phyloP scores from a whole-genome alignment of 176 grass and related monocot species.

The Juncus inflexus region DNA sequence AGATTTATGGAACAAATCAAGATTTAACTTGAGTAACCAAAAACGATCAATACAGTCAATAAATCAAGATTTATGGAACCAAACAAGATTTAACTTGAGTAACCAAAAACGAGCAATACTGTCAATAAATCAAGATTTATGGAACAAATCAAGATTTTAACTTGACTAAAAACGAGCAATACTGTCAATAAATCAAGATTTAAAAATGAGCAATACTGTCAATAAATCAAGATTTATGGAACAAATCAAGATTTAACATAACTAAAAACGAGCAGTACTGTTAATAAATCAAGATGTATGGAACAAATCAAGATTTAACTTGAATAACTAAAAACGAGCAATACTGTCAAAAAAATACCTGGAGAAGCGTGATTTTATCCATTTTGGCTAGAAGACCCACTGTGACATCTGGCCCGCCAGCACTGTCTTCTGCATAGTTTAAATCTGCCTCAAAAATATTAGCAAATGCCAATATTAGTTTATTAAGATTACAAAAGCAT shows the following conservation, averaged over 20 bases:
- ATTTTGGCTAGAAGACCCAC: slow-evolving; percentile 83
- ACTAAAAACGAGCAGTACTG: too few species aligned
- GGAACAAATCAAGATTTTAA: too few species aligned
- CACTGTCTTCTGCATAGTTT: slow-evolving; percentile 93
- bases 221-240: too few species aligned
- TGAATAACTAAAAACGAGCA: slow-evolving; percentile 8
- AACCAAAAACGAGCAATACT: too few species aligned
- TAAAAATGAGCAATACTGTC: too few species aligned
- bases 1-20: too few species aligned
- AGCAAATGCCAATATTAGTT: background rate
- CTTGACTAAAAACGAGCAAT: too few species aligned
- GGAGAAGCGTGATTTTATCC: slow-evolving; percentile 95
- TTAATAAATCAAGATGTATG: too few species aligned
- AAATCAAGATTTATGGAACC: background rate
- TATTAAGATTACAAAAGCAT: background rate
- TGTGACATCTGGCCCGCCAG: slow-evolving; percentile 85
- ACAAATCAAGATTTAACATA: background rate
- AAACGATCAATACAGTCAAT: background rate
- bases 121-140: too few species aligned
- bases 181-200: too few species aligned
- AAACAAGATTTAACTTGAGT: too few species aligned
- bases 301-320: background rate
- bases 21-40: slow-evolving; percentile 6
- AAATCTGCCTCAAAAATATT: slow-evolving; percentile 48
- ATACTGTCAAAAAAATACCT: slow-evolving; percentile 33